Evolutionary conservation across 495 filamentous ascomycete species (phyloP).

Genomic region (Neurospora sp.): DNA sequence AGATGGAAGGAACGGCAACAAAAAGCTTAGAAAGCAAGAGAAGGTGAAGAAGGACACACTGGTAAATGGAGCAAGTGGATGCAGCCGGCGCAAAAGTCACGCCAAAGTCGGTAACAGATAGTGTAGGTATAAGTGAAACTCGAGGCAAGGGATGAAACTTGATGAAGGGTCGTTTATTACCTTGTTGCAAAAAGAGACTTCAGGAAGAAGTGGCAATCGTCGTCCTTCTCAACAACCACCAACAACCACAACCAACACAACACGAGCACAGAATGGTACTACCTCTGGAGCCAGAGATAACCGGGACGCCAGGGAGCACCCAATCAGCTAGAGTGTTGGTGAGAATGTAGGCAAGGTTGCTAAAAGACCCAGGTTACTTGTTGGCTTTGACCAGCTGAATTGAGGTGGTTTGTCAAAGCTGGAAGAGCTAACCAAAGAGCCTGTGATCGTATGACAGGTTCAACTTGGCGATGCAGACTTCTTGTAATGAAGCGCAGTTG

Average conservation of each 20-base stretch:
- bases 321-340: not conserved
- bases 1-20: not conserved
- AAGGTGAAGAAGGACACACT: not conserved
- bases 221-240: not conserved
- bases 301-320: not conserved
- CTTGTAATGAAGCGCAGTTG: not conserved
- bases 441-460: not conserved
- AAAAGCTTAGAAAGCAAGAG: not conserved
- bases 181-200: not conserved
- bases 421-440: not conserved
- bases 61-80: not conserved
- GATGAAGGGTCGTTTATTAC: not conserved
- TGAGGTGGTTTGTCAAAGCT: not conserved
- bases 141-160: not conserved
- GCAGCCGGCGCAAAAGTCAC: not conserved
- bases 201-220: not conserved
- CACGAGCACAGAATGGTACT: not conserved
- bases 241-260: not conserved
- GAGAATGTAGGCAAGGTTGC: not conserved
- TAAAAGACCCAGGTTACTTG: not conserved
- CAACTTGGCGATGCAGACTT: not conserved
- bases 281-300: not conserved
- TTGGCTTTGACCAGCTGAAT: not conserved
- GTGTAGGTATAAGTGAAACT: not conserved
- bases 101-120: not conserved